phyloP scores from a whole-genome alignment of 148 eudicot genomes.

The Rhododendron griersonianum region DNA sequence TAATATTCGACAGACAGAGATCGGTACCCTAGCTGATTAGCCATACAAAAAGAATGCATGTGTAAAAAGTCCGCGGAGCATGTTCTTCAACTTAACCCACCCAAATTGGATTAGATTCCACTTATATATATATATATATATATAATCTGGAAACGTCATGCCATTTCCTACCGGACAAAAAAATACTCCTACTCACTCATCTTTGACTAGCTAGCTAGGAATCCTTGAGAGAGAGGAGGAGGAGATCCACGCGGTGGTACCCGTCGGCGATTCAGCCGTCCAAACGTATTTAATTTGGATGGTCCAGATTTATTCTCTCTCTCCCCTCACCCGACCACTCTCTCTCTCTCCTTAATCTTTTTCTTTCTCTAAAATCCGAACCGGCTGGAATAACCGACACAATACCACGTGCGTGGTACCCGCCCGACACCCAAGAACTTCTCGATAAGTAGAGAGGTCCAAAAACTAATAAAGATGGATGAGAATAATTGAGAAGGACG shows the following conservation, averaged over 20 bases:
- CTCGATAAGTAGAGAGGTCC: not conserved
- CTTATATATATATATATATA: not conserved
- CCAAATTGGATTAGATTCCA: not conserved
- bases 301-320: too few relatives aligned
- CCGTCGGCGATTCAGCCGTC: fast-evolving
- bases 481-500: constrained; percentile 9
- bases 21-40: not conserved
- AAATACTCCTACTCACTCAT: not conserved
- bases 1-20: not conserved
- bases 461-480: not conserved
- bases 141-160: not conserved
- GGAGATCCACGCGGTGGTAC: too few relatives aligned
- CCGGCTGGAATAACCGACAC: too few relatives aligned
- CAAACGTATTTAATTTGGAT: too few relatives aligned
- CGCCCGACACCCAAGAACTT: too few relatives aligned
- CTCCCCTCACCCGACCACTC: too few relatives aligned
- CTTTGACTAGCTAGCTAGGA: not conserved
- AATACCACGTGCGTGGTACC: too few relatives aligned
- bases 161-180: not conserved
- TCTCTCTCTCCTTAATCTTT: too few relatives aligned
- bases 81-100: not conserved
- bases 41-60: not conserved
- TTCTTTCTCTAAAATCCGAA: too few relatives aligned
- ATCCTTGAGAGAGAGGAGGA: too few relatives aligned
- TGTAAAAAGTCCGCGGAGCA: not conserved